phyloP scores from a whole-genome alignment of 176 grass and related monocot species.

The Alloteropsis semialata region DNA sequence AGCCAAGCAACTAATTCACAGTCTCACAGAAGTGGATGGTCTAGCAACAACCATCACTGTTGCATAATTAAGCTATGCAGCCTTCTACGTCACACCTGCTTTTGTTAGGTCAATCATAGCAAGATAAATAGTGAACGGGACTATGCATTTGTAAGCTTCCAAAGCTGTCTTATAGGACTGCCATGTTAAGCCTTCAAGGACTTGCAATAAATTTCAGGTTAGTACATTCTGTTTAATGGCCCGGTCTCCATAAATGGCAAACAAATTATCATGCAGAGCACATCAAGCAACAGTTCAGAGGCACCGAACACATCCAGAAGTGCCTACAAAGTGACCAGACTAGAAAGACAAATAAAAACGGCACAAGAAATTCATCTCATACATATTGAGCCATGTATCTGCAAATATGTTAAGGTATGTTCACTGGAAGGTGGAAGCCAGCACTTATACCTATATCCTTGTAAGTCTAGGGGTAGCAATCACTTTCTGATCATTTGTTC shows the following conservation, averaged over 20 bases:
- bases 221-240: background rate
- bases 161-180: constrained; percentile 5
- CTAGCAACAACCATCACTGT: background rate
- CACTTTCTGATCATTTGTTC: background rate
- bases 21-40: background rate
- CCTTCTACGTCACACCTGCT: constrained; percentile 14
- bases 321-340: background rate
- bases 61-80: background rate
- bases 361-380: background rate
- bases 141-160: background rate
- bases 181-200: background rate
- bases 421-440: background rate
- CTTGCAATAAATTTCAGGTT: background rate
- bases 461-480: background rate
- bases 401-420: constrained; percentile 16
- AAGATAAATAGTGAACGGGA: constrained; percentile 8
- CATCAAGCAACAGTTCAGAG: constrained; percentile 14
- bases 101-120: background rate
- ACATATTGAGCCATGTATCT: background rate
- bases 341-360: background rate
- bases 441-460: background rate
- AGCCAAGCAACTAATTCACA: background rate
- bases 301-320: background rate
- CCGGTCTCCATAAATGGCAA: background rate
- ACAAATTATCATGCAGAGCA: background rate